Evolutionary conservation across 345 rosid species (phyloP).

Genomic region (Capsella bursapastoris): DNA sequence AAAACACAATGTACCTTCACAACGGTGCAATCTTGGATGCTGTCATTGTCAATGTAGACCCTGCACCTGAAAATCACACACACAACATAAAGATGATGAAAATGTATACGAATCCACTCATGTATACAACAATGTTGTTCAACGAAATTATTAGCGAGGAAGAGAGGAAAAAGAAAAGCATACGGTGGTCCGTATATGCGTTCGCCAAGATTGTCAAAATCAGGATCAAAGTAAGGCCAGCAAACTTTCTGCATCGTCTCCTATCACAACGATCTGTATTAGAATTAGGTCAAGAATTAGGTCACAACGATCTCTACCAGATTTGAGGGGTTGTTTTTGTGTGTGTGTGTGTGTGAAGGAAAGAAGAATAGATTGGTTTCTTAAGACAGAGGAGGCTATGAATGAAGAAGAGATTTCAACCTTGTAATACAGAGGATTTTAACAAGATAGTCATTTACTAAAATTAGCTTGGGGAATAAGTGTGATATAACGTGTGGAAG

Average conservation of each 20-base stretch:
- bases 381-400: constrained; percentile 24
- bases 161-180: neutral
- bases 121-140: neutral
- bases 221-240: constrained; percentile 89
- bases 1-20: constrained; percentile 50
- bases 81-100: neutral
- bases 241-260: constrained; percentile 60
- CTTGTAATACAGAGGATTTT: constrained; percentile 35
- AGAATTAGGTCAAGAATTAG: constrained; percentile 2
- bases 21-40: constrained; percentile 69
- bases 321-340: neutral
- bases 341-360: neutral
- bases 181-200: constrained; percentile 75
- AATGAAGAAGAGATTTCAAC: constrained; percentile 36
- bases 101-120: constrained; percentile 53
- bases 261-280: constrained; percentile 6
- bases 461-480: constrained; percentile 37
- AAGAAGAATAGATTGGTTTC: constrained; percentile 21
- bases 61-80: constrained; percentile 57
- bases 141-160: neutral
- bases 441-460: constrained; percentile 43
- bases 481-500: constrained; percentile 41
- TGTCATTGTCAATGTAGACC: constrained; percentile 74
- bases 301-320: neutral
- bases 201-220: constrained; percentile 67